phyloP scores from a whole-genome alignment of 805 yeast species.

The Candida ponderosae region DNA sequence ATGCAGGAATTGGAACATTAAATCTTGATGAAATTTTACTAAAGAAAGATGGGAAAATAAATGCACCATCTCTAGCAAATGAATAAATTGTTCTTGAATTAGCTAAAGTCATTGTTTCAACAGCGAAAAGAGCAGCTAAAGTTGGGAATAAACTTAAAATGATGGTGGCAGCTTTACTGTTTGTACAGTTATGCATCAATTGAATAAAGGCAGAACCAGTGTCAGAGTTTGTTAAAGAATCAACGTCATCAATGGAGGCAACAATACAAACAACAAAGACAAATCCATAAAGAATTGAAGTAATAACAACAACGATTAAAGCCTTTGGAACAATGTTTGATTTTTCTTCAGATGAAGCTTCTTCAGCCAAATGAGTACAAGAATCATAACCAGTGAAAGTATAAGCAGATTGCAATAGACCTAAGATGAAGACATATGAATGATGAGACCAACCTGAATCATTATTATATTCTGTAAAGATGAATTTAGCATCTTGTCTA shows the following conservation, averaged over 20 bases:
- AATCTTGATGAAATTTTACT: conserved; percentile 17
- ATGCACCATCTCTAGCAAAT: conserved; percentile 27
- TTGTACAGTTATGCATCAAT: conserved; percentile 16
- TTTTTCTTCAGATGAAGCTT: conserved; percentile 18
- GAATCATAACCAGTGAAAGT: conserved; percentile 27
- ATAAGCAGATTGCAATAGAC: conserved; percentile 18
- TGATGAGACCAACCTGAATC: conserved; percentile 17
- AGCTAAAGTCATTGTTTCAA: conserved; percentile 22
- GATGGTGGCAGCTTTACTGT: conserved; percentile 22
- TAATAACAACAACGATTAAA: conserved; percentile 21
- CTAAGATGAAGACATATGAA: conserved; percentile 19
- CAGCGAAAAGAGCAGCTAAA: conserved; percentile 16
- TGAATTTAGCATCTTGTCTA: conserved; percentile 17
- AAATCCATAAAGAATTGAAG: conserved; percentile 23
- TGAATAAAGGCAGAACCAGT: conserved; percentile 21
- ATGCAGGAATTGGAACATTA: conserved; percentile 22
- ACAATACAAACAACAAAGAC: conserved; percentile 24
- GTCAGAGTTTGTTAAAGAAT: conserved; percentile 9
- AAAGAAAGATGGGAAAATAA: conserved; percentile 23
- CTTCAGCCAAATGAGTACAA: conserved; percentile 28
- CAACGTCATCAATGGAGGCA: conserved; percentile 17
- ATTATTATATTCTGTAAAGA: conserved; percentile 18
- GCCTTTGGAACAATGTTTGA: conserved; percentile 26
- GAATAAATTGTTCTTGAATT: conserved; percentile 26
- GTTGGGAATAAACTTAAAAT: conserved; percentile 17